Conservation (phyloP, 192 early-diverging fungal genomes). For the Spinellus fusiger region DNA sequence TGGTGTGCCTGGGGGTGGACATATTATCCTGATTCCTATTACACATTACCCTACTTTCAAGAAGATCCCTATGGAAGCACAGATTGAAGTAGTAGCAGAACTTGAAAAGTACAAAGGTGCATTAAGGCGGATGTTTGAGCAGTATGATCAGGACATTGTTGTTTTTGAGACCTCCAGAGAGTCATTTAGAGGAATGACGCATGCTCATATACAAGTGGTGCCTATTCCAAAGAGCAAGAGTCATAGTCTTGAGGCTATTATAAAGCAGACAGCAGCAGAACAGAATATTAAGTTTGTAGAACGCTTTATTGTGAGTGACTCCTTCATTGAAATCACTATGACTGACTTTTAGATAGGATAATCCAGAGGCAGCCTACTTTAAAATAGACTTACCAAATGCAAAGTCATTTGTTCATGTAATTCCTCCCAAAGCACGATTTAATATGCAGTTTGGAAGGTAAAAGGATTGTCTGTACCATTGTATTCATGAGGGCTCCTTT, state of each 20-base stretch:
- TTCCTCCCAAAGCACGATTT: conserved; percentile 42
- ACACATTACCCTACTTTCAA: conserved; percentile 43
- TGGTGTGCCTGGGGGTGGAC: conserved; percentile 70
- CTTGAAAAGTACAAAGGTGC: conserved; percentile 51
- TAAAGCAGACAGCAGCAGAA: conserved; percentile 36
- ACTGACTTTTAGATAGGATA: conserved; percentile 13
- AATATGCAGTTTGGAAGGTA: conserved; percentile 78
- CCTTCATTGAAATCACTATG: background rate
- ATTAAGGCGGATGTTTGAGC: conserved; percentile 45
- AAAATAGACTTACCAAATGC: conserved; percentile 53
- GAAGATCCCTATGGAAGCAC: conserved; percentile 33
- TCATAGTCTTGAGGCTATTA: conserved; percentile 29
- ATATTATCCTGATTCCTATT: conserved; percentile 64
- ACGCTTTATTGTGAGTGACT: conserved; percentile 25
- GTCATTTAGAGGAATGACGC: conserved; percentile 34
- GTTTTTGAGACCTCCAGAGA: conserved; percentile 69
- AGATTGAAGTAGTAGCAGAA: conserved; percentile 37
- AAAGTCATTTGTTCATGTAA: conserved; percentile 35
- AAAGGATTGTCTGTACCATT: background rate
- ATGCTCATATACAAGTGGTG: conserved; percentile 67
- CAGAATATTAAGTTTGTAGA: conserved; percentile 35
- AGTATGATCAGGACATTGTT: conserved; percentile 61
- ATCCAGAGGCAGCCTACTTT: conserved; percentile 34
- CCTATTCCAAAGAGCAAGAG: conserved; percentile 46
- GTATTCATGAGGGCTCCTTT: background rate